Evolutionary conservation across 331 rosid species (phyloP), one percentile per base, ranked within the genome.

Genomic region (Acacia pycnantha): DNA sequence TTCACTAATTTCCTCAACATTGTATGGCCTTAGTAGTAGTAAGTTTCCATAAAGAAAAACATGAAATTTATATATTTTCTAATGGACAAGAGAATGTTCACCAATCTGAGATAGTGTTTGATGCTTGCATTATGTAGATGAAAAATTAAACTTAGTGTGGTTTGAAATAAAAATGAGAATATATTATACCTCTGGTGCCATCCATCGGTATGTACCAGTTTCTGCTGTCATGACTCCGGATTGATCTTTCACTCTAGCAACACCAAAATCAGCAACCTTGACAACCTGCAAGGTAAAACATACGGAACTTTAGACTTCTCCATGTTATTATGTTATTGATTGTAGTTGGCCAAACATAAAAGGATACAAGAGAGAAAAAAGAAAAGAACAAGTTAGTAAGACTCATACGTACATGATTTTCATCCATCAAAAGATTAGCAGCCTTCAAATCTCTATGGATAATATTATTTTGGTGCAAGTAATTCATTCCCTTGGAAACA

Each of bases 151-250:
- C 18, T 61, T 4, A 73, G 70, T 40, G 73, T 40, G 33, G 58
- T 56, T 40, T 48, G 6, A 58, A 61, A 26, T 8, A 73, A 77
- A 29, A 46, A 80, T 29, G 65, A 86, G 26, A 80, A 58, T 48
- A 46, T 70, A 70, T 72, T 9, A 68, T 78, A 94, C 99, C 97
- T 96, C 98, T 41, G 99, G 99, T 86, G 99, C 99, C 99, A 96
- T 96, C 99, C 99, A 96, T 51, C 99, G 83, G 70, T 96, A 96
- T 12, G 99, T 96, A 82, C 99, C 98, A 82, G 99, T 96, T 94
- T 96, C 99, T 37, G 98, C 97, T 35, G 99, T 96, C 99, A 94
- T 96, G 77, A 96, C 97, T 62, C 99, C 99, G 56, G 98, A 88
- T 78, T 96, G 97, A 84, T 91, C 73, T 88, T 87, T 94, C 64